A percentile compares a stretch with the other conserved stretches of the same genome.
Evolutionary conservation across 2,329 filamentous ascomycete genomes (phyloP).

Genomic region (Didymella segeticola): DNA sequence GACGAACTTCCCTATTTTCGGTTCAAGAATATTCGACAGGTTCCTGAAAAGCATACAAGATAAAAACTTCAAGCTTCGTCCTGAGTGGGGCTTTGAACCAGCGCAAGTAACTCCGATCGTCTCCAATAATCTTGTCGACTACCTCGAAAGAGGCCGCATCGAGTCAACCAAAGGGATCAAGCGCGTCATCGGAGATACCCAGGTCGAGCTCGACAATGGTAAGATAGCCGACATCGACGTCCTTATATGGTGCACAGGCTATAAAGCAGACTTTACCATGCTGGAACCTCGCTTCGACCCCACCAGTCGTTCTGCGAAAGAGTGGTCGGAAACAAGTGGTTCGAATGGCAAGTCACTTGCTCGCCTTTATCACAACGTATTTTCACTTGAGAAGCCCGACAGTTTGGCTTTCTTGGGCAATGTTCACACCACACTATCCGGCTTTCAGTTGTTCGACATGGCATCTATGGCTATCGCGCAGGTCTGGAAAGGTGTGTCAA

Average conservation of each 20-base stretch:
- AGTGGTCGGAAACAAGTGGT: constrained; percentile 26
- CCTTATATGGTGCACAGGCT: constrained; percentile 49
- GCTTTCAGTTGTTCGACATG: constrained; percentile 47
- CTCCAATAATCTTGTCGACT: constrained; percentile 24
- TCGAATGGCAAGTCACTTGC: constrained; percentile 42
- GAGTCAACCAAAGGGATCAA: constrained; percentile 26
- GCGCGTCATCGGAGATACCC: constrained; percentile 9
- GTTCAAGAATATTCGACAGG: constrained; percentile 25
- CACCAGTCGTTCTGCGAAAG: constrained; percentile 20
- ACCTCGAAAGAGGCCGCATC: constrained; percentile 25
- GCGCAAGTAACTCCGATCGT: constrained; percentile 29
- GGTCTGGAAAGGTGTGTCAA: constrained; percentile 51
- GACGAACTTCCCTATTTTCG: constrained; percentile 22
- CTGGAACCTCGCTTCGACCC: constrained; percentile 31
- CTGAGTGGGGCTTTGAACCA: constrained; percentile 33
- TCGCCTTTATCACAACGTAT: constrained; percentile 54
- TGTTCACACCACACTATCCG: constrained; percentile 49
- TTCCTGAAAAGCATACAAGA: constrained; percentile 28
- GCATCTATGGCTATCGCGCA: constrained; percentile 56
- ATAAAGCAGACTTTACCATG: constrained; percentile 37
- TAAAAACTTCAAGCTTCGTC: constrained; percentile 30
- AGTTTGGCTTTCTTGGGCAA: constrained; percentile 53
- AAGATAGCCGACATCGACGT: constrained; percentile 40
- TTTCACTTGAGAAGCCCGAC: constrained; percentile 53
- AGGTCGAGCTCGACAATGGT: constrained; percentile 42